Evolutionary conservation across 2,329 filamentous ascomycete species (phyloP), one percentile per base, ranked within the genome.

Genomic region (Ceratocystis huliohia): DNA sequence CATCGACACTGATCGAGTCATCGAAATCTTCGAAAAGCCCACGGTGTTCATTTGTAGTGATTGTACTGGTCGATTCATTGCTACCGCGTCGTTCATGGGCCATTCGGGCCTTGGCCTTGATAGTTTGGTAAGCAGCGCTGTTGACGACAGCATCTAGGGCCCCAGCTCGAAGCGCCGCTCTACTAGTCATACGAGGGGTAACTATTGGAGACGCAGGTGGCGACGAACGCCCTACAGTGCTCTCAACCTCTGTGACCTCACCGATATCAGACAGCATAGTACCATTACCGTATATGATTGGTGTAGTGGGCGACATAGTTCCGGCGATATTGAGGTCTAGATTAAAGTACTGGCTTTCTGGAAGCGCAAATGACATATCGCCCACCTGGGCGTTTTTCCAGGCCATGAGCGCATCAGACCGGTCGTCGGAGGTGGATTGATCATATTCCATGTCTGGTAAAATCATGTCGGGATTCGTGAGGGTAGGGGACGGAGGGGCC

Each of bases 381-480:
- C 71, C 71, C n/a, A 69, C 61, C 66, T 81, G 78, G 10, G 76
- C 71, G 70, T 78, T 78, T 69, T 80, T 80, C 82, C 82, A 83
- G 74, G 79, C 77, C 70, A 75, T 76, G n/a, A 83, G 72, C 71
- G 81, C 79, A 68, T 80, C 80, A 67, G 81, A 77, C 72, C 76
- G 75, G 72, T 78, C 73, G 74, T 83, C 76, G 73, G 80, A 78
- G 73, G 82, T 76, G 74, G 78, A 74, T 74, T 78, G 70, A 74
- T 82, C 73, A 74, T 80, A 81, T 70, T 85, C 83, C 72, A 87
- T 85, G 73, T 88, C 86, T 68, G 92, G 92, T 64, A 96, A 79
- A 72, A 96, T 96, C 90, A 96, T 92, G 74, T 96, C 92, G 64
- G 91, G 91, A 75, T 96, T 95, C 66, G 91, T 95, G 72, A 96